Percentiles rank a stretch among this genome's conserved stretches.
phyloP scores from a whole-genome alignment of 768 basidiomycete species.

The Boletus huronensis region DNA sequence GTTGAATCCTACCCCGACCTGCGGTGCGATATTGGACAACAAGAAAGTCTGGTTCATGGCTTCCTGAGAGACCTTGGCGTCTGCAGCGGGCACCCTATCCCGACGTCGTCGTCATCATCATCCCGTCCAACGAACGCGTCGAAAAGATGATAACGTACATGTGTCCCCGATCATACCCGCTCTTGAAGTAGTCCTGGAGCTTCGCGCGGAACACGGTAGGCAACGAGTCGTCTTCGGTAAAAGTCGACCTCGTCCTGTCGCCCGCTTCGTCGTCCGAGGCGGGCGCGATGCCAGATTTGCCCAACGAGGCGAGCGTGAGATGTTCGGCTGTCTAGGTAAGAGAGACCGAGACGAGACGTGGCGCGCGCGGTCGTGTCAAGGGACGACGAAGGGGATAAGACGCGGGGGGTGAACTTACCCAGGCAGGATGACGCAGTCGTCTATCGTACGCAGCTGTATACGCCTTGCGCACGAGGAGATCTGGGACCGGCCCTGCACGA shows the following conservation, averaged over 20 bases:
- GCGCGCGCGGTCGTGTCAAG: not conserved
- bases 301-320: constrained; percentile 74
- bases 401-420: constrained; percentile 60
- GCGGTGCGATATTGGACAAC: constrained; percentile 94
- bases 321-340: constrained; percentile 85
- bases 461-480: constrained; percentile 73
- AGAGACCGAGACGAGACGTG: not conserved
- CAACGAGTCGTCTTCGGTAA: constrained; percentile 78
- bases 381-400: no score
- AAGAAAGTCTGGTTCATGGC: constrained; percentile 98
- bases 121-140: not conserved
- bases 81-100: constrained; percentile 91
- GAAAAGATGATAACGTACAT: constrained; percentile 56
- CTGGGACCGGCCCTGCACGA: constrained; percentile 75
- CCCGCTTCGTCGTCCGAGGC: constrained; percentile 42
- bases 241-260: constrained; percentile 73
- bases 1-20: constrained; percentile 97
- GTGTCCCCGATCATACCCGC: constrained; percentile 95
- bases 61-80: constrained; percentile 85
- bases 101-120: not conserved
- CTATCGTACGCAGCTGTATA: constrained; percentile 92
- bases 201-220: constrained; percentile 78
- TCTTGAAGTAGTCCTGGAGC: constrained; percentile 85
- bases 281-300: constrained; percentile 39
- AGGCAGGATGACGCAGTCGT: constrained; percentile 84